Evolutionary conservation across 129 eudicot species (phyloP), one percentile per base, ranked within the genome.

Genomic region (Silybum marianum): DNA sequence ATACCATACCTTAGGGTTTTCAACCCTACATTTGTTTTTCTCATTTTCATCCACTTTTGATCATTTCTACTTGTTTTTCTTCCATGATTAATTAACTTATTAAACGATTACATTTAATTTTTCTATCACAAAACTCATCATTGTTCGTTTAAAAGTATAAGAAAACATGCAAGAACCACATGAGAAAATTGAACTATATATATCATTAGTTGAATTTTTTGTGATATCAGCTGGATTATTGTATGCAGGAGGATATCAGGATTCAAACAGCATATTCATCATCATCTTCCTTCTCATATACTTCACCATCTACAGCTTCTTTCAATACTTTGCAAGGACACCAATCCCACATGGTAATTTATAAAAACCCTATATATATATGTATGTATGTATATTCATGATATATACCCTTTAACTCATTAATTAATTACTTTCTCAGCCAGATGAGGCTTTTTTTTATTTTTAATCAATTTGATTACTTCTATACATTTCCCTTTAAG

Each of bases 191-290:
- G 21, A 51, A 4, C 1, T 14, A 54, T 32, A 32, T 32, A 4
- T 51, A 51, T 16, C 22, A 51, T 51, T 51, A 16, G 63, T 51
- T 16, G n/a, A 4, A 54, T 1, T n/a, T 58, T 0, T 39, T 65
- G 12, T 36, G 6, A n/a, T 40, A 40, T 1, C 13, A 39, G 0
- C 12, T 77, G 13, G n/a, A 34, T 74, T 10, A 13, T 23, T 10
- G n/a, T 84, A 39, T 71, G 86, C 93, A 91, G 93, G 96, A 91
- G 84, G 93, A 91, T 81, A 70, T 84, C 44, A 82, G 91, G 77
- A 48, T 85, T 74, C 91, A 89, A 71, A 79, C 91, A 48, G 77
- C 90, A 14, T 87, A 87, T 85, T 85, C 91, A 48, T 73, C 92
- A 28, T 76, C 89, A 11, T 70, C 93, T 23, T 83, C 93, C 11